A percentile compares a stretch with the other conserved stretches of the same genome.
phyloP scores from a whole-genome alignment of 2,329 filamentous ascomycete genomes.

The Myriosclerotinia scirpicola region DNA sequence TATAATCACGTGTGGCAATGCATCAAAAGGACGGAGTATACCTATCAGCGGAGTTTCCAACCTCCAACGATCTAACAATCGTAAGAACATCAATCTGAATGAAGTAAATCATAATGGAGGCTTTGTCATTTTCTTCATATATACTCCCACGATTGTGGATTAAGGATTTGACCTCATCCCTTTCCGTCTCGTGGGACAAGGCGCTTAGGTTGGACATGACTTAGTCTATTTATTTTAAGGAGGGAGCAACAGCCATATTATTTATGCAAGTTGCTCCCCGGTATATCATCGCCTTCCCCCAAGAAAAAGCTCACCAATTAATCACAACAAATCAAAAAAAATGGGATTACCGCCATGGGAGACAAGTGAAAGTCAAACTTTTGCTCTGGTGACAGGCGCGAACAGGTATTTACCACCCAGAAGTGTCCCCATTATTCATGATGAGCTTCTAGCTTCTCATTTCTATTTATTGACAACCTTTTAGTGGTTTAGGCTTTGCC shows the following conservation, averaged over 20 bases:
- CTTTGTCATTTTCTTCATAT: neutral
- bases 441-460: neutral
- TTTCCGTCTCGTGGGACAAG: conserved; percentile 1
- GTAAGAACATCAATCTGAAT: neutral
- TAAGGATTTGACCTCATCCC: neutral
- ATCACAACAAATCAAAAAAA: conserved; percentile 10
- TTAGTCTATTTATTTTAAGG: conserved; percentile 7
- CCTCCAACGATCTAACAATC: neutral
- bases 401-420: conserved; percentile 66
- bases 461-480: conserved; percentile 37
- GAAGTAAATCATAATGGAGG: neutral
- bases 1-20: neutral
- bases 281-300: neutral
- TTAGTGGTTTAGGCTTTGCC: conserved; percentile 81
- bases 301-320: neutral
- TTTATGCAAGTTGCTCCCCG: neutral
- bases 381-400: conserved; percentile 77
- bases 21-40: neutral
- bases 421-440: neutral
- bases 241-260: neutral
- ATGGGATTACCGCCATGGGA: conserved; percentile 42
- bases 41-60: neutral
- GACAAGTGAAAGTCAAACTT: conserved; percentile 48
- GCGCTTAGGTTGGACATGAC: conserved; percentile 6
- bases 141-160: neutral